Evolutionary conservation across 2,329 filamentous ascomycete species (phyloP), one percentile per base, ranked within the genome.

Genomic region (Aaosphaeria arxii): DNA sequence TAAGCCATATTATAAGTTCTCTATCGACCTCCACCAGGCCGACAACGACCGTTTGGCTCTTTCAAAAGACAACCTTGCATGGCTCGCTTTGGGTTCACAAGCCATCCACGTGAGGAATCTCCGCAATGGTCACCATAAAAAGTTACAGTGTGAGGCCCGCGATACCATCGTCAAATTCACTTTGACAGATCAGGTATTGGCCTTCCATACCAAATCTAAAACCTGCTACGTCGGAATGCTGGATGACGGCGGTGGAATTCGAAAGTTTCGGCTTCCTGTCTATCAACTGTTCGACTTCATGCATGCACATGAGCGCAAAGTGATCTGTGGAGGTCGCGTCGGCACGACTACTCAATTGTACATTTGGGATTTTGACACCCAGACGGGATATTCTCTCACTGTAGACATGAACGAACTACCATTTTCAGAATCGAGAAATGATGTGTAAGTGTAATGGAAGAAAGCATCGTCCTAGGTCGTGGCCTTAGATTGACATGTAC

Each of bases 361-460:
- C 41, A 52, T 65, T 11, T 69, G 64, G 64, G 42, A 66, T 32
- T 63, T 57, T 24, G 56, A 66, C 33, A 61, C 52, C 4, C 51
- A 53, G 39, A 54, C 44, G 7, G 59, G 62, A 2, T 57, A 32
- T 11, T 58, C 57, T 1, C 60, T 69, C 32, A 38, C 50, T 0
- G 45, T 67, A n/a, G 41, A 42, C 5, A 42, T 30, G n/a, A 42
- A 6, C 17, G 46, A 32, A 40, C 35, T 11, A 36, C 45, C 11
- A 17, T 51, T 54, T 43, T 11, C 39, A 17, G 9, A 36, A 36
- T 36, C 9, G 9, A 36, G 33, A 9, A 9, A 9, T 36, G 7
- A 9, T 36, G 9, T n/a, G 33, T 36, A 9, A 36, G 33, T 36
- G n/a, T 9, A 9, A 36, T 36, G 17, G 17, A 24, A 24, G 17